Evolutionary conservation across 768 basidiomycete genomes (phyloP), one percentile per base, ranked within the genome.

Genomic region (Lentinula raphanica): DNA sequence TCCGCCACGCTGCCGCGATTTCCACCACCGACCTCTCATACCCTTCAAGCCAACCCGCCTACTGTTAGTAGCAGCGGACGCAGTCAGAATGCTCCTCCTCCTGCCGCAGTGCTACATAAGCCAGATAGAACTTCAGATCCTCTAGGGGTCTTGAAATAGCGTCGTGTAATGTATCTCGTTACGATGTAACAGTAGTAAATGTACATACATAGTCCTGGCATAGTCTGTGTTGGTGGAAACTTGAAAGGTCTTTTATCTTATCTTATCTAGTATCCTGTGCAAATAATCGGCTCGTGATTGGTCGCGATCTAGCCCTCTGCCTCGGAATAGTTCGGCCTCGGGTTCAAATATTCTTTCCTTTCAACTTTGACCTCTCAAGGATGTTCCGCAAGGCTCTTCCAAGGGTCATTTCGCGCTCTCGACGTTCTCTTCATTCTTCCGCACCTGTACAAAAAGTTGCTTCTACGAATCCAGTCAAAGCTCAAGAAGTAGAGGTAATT

Each of bases 401-500:
- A 46, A 81, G 78, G 70, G 74, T 79, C 58, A 72, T 86, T 54
- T 64, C 71, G 57, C 79, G 74, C 64, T 69, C 79, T 46, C 74
- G 73, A 32, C 81, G 88, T 61, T 74, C 84, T 4, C 92, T 93
- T 72, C 82, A 85, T 66, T 76, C 85, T 1, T 85, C 92, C 2
- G 70, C 82, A 7, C 73, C 83, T 40, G 80, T 77, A 23, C 73
- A 78, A 61, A 83, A 77, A 67, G 78, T 92, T 62, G 83, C 84
- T 59, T 84, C 84, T 39, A 85, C 88, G 48, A 87, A 81, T 66
- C 87, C 90, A 25, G 80, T 86, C 63, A 90, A 85, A 71, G 92
- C 92, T 15, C 80, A 92, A 73, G 86, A 92, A 72, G 91, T 87
- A 71, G 80, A 86, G 79, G 92, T 92, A 68, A 15, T 72, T 60